Percentiles rank a stretch among this genome's conserved stretches.
phyloP scores from a whole-genome alignment of 768 basidiomycete species.

The Lyophyllum semitale region DNA sequence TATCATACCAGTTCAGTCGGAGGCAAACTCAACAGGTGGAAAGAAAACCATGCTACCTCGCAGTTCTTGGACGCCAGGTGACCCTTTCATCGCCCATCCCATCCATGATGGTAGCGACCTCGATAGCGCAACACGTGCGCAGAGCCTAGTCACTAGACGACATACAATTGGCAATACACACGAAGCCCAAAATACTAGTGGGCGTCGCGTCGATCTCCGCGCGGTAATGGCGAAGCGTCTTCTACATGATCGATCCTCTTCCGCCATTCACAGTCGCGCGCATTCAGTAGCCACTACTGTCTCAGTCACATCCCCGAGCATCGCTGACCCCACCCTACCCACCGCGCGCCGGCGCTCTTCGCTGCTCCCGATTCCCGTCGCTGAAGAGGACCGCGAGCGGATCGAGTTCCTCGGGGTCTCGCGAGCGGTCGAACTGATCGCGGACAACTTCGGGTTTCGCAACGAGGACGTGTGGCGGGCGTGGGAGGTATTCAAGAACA shows the following conservation, averaged over 20 bases:
- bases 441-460: conserved; percentile 45
- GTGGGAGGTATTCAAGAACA: conserved; percentile 31
- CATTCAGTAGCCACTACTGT: conserved; percentile 1
- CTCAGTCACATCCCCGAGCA: conserved; percentile 1
- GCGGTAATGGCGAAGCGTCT: conserved; percentile 13
- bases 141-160: not conserved
- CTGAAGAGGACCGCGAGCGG: conserved; percentile 19
- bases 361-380: conserved; percentile 12
- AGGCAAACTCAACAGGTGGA: not conserved
- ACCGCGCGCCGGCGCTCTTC: conserved; percentile 6
- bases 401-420: conserved; percentile 23
- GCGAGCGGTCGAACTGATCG: conserved; percentile 38
- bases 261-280: not conserved
- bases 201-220: conserved; percentile 19
- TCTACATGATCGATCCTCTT: conserved; percentile 5
- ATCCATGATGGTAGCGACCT: not conserved
- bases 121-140: not conserved
- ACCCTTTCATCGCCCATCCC: conserved; percentile 5
- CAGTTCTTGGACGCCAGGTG: conserved; percentile 15
- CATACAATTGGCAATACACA: conserved; percentile 11
- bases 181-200: not conserved
- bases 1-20: not conserved
- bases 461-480: conserved; percentile 41
- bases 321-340: not conserved
- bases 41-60: conserved; percentile 2